These are phyloP conservation scores for Xylaria multiplex DNA, from an alignment of 2,329 filamentous ascomycete species.

Conservation along the genomic window DNA sequence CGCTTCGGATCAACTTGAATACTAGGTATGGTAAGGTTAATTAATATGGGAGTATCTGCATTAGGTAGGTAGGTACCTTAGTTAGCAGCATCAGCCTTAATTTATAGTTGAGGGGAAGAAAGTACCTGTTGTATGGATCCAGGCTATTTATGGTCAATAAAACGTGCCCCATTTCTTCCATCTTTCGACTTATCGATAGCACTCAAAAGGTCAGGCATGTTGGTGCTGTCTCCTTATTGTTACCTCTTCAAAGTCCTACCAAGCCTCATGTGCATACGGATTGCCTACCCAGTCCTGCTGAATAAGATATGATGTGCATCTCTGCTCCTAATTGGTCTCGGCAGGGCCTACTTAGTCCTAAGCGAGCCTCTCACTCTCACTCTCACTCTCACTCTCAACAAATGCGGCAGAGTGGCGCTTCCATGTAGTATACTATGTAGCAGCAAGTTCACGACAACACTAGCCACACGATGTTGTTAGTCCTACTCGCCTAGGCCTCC, in stretches of 20 bases:
- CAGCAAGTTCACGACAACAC: conserved; percentile 13
- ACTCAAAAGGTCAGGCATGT: background rate
- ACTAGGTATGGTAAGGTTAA: background rate
- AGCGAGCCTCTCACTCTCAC: background rate
- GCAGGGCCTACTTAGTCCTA: conserved; percentile 15
- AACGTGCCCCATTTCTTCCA: background rate
- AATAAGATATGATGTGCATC: conserved; percentile 8
- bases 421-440: background rate
- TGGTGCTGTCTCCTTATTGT: too few species aligned
- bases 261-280: conserved; percentile 23
- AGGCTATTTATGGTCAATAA: too few species aligned
- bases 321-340: background rate
- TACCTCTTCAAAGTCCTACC: conserved; percentile 24
- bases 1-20: background rate
- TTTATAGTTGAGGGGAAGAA: too few species aligned
- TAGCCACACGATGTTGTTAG: conserved; percentile 30
- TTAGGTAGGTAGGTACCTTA: too few species aligned
- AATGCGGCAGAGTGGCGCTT: conserved; percentile 5
- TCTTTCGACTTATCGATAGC: conserved; percentile 12
- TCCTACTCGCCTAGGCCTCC: conserved; percentile 13
- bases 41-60: too few species aligned
- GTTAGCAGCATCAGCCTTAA: too few species aligned
- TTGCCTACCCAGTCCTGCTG: conserved; percentile 18
- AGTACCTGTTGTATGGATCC: too few species aligned
- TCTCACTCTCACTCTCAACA: background rate